Percentiles rank a stretch among this genome's conserved stretches.
These are phyloP conservation scores for Xanthoparmelia taractica DNA, from an alignment of 495 filamentous ascomycete species.

Conservation along the genomic window DNA sequence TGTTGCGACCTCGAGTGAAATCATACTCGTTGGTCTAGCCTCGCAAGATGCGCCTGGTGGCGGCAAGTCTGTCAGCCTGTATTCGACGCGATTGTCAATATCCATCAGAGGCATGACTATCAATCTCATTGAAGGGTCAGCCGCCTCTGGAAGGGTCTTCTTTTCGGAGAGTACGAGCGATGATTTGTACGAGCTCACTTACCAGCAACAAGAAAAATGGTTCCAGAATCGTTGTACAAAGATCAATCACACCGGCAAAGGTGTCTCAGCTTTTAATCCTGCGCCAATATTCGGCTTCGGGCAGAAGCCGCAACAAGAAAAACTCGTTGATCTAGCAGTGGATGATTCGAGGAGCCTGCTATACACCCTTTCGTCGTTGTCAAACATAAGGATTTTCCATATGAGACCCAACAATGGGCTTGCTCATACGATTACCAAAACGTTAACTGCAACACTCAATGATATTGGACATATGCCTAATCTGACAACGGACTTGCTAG, in stretches of 20 bases:
- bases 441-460: slow-evolving; percentile 46
- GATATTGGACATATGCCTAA: slow-evolving; percentile 76
- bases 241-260: slow-evolving; percentile 76
- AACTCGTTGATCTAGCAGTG: slow-evolving; percentile 66
- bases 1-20: slow-evolving; percentile 74
- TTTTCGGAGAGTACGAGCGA: slow-evolving; percentile 72
- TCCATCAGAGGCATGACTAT: slow-evolving; percentile 64
- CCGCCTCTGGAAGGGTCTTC: slow-evolving; percentile 78
- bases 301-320: slow-evolving; percentile 44
- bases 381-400: slow-evolving; percentile 80
- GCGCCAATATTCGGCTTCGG: slow-evolving; percentile 38
- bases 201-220: slow-evolving; percentile 96
- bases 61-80: slow-evolving; percentile 62
- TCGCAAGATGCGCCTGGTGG: slow-evolving; percentile 54
- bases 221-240: slow-evolving; percentile 75
- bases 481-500: slow-evolving; percentile 56
- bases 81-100: slow-evolving; percentile 73
- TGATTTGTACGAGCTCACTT: slow-evolving; percentile 86
- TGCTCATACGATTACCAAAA: slow-evolving; percentile 49
- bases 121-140: slow-evolving; percentile 66
- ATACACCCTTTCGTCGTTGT: slow-evolving; percentile 80
- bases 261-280: slow-evolving; percentile 63
- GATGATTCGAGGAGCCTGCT: slow-evolving; percentile 83
- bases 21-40: slow-evolving; percentile 74
- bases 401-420: slow-evolving; percentile 52